Base-by-base conservation (phyloP, 306 rosid species). In the Bauhinia variegata region DNA sequence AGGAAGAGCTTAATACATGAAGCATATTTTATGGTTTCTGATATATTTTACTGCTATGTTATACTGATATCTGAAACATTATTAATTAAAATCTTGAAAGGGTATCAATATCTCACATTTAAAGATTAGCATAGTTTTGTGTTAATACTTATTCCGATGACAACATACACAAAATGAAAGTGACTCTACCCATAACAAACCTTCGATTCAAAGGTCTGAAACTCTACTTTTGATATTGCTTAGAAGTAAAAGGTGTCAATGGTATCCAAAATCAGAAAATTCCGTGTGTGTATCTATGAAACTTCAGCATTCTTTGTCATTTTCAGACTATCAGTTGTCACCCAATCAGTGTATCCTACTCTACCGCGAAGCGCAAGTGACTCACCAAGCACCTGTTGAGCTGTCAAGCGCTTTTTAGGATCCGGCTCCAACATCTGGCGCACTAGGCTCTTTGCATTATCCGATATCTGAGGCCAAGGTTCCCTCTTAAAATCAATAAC, bases 401-500 rank as follows among this genome's bases (percentile, higher is more conserved):
- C 97, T 8, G 95, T 86, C 88, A 95, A 79, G 51, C 99, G 99
- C 70, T 77, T 90, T 68, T 66, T 86, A 12, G 97, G 95, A 77
- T 95, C 97, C 0, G 87, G 92, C 56, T 95, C 88, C 79, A 95
- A 75, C 99, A 95, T 90, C 84, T 85, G 95, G 52, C 89, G 80
- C 28, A 95, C 99, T 13, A 95, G 97, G 81, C 97, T 86, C 83
- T 95, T 95, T 11, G 99, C 97, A 83, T 84, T 79, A 34, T 90
- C 96, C 4, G 99, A 95, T 67, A 95, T 88, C 84, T 88, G 99
- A 79, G 99, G 99, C 99, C 99, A 95, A 1, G 99, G 99, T 54
- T 90, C 97, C 84, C 99, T 88, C 83, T 86, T 95, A 81, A 95
- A 95, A 80, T 95, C 99, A 72, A 95, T 78, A 30, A 83, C 88